Conservation (phyloP, 176 grass and related monocot species). For the Ensete glaucum region DNA sequence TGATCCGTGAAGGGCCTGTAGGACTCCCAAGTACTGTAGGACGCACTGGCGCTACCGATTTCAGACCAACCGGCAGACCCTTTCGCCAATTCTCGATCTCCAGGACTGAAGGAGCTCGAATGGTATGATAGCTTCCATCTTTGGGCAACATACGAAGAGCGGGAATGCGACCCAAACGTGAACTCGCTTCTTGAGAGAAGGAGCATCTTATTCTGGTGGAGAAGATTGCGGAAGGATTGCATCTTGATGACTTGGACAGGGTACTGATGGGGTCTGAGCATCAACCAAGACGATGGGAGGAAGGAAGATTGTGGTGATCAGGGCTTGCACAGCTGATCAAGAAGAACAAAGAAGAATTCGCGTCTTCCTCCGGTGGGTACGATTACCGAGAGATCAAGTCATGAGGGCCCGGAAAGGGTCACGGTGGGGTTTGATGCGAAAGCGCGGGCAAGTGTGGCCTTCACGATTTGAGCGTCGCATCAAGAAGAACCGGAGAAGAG, state of each 20-base stretch:
- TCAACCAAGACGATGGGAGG: background rate
- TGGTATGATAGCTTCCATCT: background rate
- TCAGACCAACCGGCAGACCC: background rate
- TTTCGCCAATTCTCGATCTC: background rate
- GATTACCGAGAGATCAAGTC: too few relatives aligned
- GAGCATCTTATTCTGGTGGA: constrained; percentile 3
- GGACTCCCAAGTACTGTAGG: background rate
- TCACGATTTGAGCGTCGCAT: too few relatives aligned
- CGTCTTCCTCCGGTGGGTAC: too few relatives aligned
- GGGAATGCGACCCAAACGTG: background rate
- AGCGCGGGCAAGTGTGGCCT: too few relatives aligned
- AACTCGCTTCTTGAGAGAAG: background rate
- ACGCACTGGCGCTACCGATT: background rate
- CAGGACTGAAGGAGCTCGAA: background rate
- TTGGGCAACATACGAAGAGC: background rate
- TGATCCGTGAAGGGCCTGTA: constrained; percentile 27
- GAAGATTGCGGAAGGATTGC: constrained; percentile 2
- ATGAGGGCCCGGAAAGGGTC: too few relatives aligned
- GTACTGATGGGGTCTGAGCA: background rate
- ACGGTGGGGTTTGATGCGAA: too few relatives aligned
- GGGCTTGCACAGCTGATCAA: too few relatives aligned
- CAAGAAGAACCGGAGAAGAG: too few relatives aligned
- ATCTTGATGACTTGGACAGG: background rate
- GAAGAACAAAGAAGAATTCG: too few relatives aligned
- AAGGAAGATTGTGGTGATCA: too few relatives aligned